Conservation (phyloP, 495 filamentous ascomycete genomes). For the Penicillium waksmanii region DNA sequence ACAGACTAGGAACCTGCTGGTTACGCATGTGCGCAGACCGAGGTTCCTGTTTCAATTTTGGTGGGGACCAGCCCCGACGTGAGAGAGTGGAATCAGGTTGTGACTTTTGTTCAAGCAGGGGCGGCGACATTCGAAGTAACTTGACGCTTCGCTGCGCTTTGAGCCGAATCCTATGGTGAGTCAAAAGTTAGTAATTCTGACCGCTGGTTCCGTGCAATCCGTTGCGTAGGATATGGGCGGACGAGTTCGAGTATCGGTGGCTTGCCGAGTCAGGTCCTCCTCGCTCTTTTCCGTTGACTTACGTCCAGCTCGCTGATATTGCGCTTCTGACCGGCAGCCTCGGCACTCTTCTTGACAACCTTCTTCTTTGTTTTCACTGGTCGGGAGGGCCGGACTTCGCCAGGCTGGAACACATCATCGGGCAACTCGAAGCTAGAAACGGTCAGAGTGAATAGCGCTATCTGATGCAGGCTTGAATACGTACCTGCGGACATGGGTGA, state of each 20-base stretch:
- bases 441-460: constrained; percentile 14
- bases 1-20: constrained; percentile 15
- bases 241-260: constrained; percentile 25
- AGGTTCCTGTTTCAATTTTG: background rate
- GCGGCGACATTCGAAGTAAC: constrained; percentile 38
- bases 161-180: constrained; percentile 35
- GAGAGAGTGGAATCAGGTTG: constrained; percentile 10
- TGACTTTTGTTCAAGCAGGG: constrained; percentile 36
- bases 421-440: constrained; percentile 76
- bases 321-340: constrained; percentile 45
- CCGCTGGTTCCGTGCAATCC: constrained; percentile 20
- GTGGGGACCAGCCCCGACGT: constrained; percentile 43
- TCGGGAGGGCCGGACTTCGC: constrained; percentile 70
- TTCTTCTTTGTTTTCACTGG: constrained; percentile 67
- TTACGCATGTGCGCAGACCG: constrained; percentile 5
- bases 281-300: constrained; percentile 40
- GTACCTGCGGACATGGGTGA: constrained; percentile 79
- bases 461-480: constrained; percentile 20
- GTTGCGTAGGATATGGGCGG: constrained; percentile 21
- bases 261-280: constrained; percentile 30
- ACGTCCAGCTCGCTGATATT: constrained; percentile 50
- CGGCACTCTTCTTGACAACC: constrained; percentile 44
- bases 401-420: constrained; percentile 82
- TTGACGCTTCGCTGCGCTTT: constrained; percentile 45
- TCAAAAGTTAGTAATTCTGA: constrained; percentile 42